A percentile compares a stretch with the other conserved stretches of the same genome.
Conservation (phyloP, 139 green algal species). For the Asterochloris sp. region DNA sequence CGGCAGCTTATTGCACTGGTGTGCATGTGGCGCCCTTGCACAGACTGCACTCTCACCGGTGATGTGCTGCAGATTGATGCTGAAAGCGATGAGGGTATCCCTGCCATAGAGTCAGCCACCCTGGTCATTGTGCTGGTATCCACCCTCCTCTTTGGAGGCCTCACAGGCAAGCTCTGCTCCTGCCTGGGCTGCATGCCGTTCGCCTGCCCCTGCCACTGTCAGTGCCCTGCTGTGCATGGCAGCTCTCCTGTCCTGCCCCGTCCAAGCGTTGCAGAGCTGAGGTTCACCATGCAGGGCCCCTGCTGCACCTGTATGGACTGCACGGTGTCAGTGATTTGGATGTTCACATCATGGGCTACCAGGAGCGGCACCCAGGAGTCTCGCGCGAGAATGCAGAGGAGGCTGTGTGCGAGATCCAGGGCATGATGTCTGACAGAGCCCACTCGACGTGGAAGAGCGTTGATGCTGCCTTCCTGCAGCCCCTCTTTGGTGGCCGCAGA, state of each 20-base stretch:
- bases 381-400: background rate
- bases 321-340: conserved; percentile 35
- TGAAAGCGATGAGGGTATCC: conserved; percentile 37
- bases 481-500: conserved; percentile 44
- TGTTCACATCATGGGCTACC: conserved; percentile 28
- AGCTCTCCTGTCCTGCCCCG: background rate
- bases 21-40: too few relatives aligned
- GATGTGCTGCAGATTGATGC: conserved; percentile 18
- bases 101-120: conserved; percentile 68
- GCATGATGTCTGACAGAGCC: background rate
- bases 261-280: background rate
- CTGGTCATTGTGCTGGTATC: conserved; percentile 64
- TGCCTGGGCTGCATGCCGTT: background rate
- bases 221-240: conserved; percentile 5
- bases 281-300: conserved; percentile 17
- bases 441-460: conserved; percentile 21
- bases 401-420: conserved; percentile 4
- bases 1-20: too few relatives aligned
- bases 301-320: conserved; percentile 39
- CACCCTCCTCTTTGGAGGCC: conserved; percentile 50
- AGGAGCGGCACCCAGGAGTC: conserved; percentile 13
- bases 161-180: conserved; percentile 18
- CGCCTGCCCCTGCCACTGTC: background rate
- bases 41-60: background rate
- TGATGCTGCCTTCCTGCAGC: conserved; percentile 43